Evolutionary conservation across 2,329 filamentous ascomycete species (phyloP).

Genomic region (Thelonectria rubi): DNA sequence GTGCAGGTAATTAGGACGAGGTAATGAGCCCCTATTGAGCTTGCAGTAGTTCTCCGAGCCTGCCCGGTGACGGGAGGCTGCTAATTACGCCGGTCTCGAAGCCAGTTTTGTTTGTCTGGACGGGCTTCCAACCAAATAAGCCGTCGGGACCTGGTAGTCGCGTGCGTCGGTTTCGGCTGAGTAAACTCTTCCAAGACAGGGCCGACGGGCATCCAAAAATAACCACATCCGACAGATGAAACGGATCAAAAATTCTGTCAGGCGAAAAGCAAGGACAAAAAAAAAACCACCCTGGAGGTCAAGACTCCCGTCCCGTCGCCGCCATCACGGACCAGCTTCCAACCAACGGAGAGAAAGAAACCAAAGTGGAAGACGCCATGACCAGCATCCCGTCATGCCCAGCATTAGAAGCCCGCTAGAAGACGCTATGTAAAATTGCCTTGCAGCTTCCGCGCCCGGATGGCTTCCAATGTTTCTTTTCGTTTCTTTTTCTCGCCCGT

Average conservation of each 20-base stretch:
- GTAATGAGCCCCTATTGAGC: conserved; percentile 4
- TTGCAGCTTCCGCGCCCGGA: not conserved
- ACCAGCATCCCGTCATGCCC: conserved; percentile 28
- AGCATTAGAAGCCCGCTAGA: conserved; percentile 43
- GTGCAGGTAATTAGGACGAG: not conserved
- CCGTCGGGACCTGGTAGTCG: not conserved
- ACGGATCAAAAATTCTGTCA: conserved; percentile 12
- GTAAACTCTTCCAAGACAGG: not conserved
- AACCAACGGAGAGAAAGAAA: not conserved
- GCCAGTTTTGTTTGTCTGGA: not conserved
- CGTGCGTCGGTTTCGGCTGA: not conserved
- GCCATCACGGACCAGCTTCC: conserved; percentile 28
- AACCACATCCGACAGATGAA: conserved; percentile 3
- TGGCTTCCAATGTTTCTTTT: conserved; percentile 8
- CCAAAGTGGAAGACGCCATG: conserved; percentile 30
- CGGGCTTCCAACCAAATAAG: not conserved
- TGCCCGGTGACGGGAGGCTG: not conserved
- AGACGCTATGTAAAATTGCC: conserved; percentile 36
- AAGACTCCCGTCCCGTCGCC: not conserved
- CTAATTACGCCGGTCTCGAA: not conserved
- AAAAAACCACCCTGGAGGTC: not conserved
- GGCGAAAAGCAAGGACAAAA: not conserved
- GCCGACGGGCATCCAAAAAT: not conserved
- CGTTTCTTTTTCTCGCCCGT: conserved; percentile 14
- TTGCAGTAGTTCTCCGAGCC: not conserved